Percentiles rank a stretch among this genome's conserved stretches.
phyloP scores from a whole-genome alignment of 1,284 basidiomycete genomes.

The Xanthoconium separans region DNA sequence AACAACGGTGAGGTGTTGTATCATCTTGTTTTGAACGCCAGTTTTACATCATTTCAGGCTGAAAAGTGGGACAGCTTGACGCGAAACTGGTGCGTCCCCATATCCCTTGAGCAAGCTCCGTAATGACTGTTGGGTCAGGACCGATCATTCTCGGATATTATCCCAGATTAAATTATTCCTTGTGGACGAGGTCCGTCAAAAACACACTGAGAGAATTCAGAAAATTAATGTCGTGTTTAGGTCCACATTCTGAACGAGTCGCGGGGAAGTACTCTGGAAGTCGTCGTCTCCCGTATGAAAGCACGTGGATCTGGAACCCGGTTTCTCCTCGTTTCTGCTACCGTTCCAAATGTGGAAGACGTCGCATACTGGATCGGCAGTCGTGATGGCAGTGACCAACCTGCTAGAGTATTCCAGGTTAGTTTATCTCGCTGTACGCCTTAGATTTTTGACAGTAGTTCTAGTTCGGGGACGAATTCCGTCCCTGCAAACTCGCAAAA shows the following conservation, averaged over 20 bases:
- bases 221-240: constrained; percentile 38
- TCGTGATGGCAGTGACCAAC: constrained; percentile 32
- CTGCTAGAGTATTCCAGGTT: constrained; percentile 77
- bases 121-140: constrained; percentile 42
- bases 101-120: constrained; percentile 4
- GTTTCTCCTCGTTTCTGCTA: constrained; percentile 90
- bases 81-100: constrained; percentile 66
- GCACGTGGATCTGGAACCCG: constrained; percentile 66
- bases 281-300: constrained; percentile 92
- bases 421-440: constrained; percentile 2
- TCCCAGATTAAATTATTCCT: constrained; percentile 75
- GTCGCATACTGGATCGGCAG: constrained; percentile 88
- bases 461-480: constrained; percentile 89
- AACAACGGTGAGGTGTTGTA: constrained; percentile 58
- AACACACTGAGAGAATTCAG: background rate
- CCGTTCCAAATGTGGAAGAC: constrained; percentile 91
- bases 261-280: constrained; percentile 90
- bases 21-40: background rate
- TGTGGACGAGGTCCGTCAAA: constrained; percentile 78
- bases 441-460: background rate
- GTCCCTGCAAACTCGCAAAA: constrained; percentile 80
- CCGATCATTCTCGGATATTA: constrained; percentile 63
- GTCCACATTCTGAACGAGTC: constrained; percentile 91
- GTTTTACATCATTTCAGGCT: constrained; percentile 48
- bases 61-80: constrained; percentile 96